Evolutionary conservation across 2,329 filamentous ascomycete species (phyloP), one percentile per base, ranked within the genome.

Genomic region (Phialophora expanda): DNA sequence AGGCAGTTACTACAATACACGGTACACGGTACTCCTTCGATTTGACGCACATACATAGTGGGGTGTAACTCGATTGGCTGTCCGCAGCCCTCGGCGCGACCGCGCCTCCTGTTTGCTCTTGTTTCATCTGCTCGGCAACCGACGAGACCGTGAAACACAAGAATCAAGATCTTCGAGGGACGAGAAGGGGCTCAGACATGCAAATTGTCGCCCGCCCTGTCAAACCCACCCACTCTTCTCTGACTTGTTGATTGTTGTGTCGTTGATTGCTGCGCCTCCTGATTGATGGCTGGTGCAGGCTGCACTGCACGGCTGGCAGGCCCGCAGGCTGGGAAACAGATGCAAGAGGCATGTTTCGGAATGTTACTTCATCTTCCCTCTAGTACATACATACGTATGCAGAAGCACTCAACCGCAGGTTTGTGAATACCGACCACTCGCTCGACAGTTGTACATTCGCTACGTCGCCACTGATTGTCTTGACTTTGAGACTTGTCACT

Each of bases 101-200:
- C 51, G 24, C 26, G 24, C 26, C 51, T 55, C 20, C 46, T 51
- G 46, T 22, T 20, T 22, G 34, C 28, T 32, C 4, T 11, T n/a
- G 53, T 55, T 55, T 55, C 53, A 55, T 20, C 53, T 55, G 53
- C 53, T 14, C 53, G 53, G 53, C 53, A 55, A 55, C 53, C 24
- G 28, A 24, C 48, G 20, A 12, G 9, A 22, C 26, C 22, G 17
- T 12, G 24, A 55, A 14, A 30, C 28, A 20, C 28, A 20, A 34
- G 26, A 34, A 44, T 8, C 53, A 55, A 55, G 28, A 30, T 34
- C n/a, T 34, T n/a, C 28, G 28, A 55, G 12, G 14, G 14, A 54
- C 51, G 17, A 32, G 12, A 54, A 54, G 24, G 22, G 51, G 28
- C 51, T 54, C 17, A 32, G 17, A 54, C 46, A 55, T 53, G 20